A percentile compares a stretch with the other conserved stretches of the same genome.
These are phyloP conservation scores for Haplosporangium sp. DNA, from an alignment of 371 early-diverging fungal genomes.

Conservation along the genomic window DNA sequence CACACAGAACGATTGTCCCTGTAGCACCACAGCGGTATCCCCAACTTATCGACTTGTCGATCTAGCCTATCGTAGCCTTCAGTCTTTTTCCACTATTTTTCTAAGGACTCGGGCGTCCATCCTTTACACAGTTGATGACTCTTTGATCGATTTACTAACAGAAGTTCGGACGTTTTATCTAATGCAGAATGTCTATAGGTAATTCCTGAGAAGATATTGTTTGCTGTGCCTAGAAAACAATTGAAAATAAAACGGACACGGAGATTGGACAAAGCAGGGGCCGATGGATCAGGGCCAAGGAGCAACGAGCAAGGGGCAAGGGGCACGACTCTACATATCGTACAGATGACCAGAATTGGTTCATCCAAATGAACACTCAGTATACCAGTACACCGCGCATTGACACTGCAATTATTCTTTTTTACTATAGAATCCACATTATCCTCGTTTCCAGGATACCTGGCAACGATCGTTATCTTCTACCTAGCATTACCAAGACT, in stretches of 20 bases:
- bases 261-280: not conserved
- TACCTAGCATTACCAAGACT: slow-evolving; percentile 26
- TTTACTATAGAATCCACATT: not conserved
- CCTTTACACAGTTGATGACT: no score
- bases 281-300: not conserved
- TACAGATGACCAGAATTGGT: no score
- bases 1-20: no score
- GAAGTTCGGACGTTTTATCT: not conserved
- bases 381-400: not conserved
- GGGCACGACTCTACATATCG: not conserved
- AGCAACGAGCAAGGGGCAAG: not conserved
- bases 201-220: not conserved
- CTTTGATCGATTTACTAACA: no score
- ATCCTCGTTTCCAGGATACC: slow-evolving; percentile 7
- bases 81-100: no score
- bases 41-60: no score
- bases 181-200: slow-evolving; percentile 1
- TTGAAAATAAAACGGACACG: no score
- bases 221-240: not conserved
- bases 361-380: not conserved
- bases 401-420: not conserved
- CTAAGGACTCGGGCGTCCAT: no score
- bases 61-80: no score
- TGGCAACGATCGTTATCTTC: slow-evolving; percentile 4
- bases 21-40: no score